A percentile compares a stretch with the other conserved stretches of the same genome.
Evolutionary conservation across 1,284 basidiomycete genomes (phyloP).

Genomic region (Earliella scabrosa): DNA sequence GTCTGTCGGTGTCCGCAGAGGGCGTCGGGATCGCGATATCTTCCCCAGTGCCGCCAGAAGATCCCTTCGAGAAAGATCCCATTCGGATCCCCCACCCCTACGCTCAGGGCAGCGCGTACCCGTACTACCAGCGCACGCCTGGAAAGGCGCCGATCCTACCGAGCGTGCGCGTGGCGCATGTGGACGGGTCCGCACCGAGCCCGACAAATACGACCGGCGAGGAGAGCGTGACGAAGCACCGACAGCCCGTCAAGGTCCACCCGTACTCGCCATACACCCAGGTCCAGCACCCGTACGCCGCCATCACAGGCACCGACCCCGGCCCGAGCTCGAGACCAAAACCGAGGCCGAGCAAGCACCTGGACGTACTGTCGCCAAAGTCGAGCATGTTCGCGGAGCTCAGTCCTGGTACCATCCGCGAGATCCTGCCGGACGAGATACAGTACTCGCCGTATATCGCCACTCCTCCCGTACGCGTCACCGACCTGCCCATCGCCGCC

Average conservation of each 20-base stretch:
- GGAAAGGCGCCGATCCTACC: constrained; percentile 11
- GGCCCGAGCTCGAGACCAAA: background rate
- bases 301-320: constrained; percentile 15
- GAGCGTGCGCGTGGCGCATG: background rate
- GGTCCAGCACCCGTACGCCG: constrained; percentile 39
- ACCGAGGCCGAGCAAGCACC: constrained; percentile 12
- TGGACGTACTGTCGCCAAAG: constrained; percentile 36
- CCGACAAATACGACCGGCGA: constrained; percentile 24
- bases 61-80: constrained; percentile 33
- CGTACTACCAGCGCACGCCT: constrained; percentile 22
- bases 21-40: constrained; percentile 70
- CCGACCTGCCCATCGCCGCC: constrained; percentile 6
- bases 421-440: constrained; percentile 54
- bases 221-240: constrained; percentile 49
- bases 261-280: constrained; percentile 47
- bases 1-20: constrained; percentile 34
- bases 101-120: constrained; percentile 48
- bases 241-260: constrained; percentile 45
- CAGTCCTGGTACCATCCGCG: constrained; percentile 50
- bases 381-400: constrained; percentile 60
- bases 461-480: constrained; percentile 20
- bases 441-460: constrained; percentile 54
- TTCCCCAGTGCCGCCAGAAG: constrained; percentile 54
- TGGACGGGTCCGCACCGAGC: constrained; percentile 6
- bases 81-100: constrained; percentile 61